Base-by-base conservation (phyloP, 495 filamentous ascomycete genomes). In the Aspergillus bridgeri region DNA sequence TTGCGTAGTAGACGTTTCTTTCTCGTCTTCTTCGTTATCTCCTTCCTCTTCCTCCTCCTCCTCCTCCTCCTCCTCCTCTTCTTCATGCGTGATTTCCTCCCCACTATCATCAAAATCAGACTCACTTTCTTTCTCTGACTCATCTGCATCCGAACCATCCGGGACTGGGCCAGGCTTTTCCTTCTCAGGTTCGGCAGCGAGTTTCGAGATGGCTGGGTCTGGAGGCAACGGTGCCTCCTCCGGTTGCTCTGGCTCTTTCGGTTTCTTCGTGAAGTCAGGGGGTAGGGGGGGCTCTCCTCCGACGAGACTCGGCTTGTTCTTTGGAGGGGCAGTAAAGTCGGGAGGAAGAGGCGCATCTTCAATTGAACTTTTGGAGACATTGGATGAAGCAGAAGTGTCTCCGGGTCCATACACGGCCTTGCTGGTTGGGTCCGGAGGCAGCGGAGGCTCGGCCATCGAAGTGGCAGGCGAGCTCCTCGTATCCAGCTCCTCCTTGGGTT, bases 391-490 rank as follows among this genome's bases (percentile, higher is more conserved):
- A 6, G 88, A 88, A 23, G 86, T 86, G 53, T 90, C 86, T 24
- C 86, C 83, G 53, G 85, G 71, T 29, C 78, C 76, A 69, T 86
- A 90, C 47, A 66, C 75, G 58, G 78, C 76, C 74, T 86, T 87
- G 75, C 84, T 91, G 20, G 86, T 89, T 45, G 88, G 69, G 58
- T 92, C 87, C n/a, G 89, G 89, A 27, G 90, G 90, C 38, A 92
- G 70, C 51, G 91, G 89, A 15, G 81, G 66, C 62, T 86, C 83
- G 1, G 60, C 42, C 19, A 57, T 47, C 62, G 62, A 56, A 17
- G 59, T 55, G 13, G 54, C 54, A 47, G 69, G 65, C 2, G 66
- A 67, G 11, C 60, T 73, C 20, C 61, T 54, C 46, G 60, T 44
- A 27, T 61, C 61, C 29, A 58, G 49, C 20, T 45, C 57, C 20